A percentile compares a stretch with the other conserved stretches of the same genome.
Evolutionary conservation across 2,329 filamentous ascomycete species (phyloP).

Genomic region (Aspergillus sp.): DNA sequence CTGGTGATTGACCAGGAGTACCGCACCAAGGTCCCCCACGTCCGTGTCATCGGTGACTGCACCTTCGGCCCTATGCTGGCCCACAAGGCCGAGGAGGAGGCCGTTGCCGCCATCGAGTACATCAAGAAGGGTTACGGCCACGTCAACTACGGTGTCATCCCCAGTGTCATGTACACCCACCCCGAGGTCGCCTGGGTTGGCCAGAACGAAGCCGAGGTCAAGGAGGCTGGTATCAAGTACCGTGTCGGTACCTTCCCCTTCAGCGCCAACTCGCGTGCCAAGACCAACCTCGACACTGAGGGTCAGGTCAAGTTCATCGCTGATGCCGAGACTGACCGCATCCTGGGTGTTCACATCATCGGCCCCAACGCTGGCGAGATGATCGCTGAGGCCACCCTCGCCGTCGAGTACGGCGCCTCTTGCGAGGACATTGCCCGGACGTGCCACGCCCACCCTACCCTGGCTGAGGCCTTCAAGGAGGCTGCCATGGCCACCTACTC

Average conservation of each 20-base stretch:
- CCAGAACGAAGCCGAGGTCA: constrained; percentile 93
- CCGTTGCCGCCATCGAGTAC: constrained; percentile 89
- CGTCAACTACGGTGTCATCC: constrained; percentile 98
- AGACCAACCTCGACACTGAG: constrained; percentile 96
- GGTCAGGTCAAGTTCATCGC: constrained; percentile 96
- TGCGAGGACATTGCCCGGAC: constrained; percentile 93
- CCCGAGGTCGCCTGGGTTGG: constrained; percentile 98
- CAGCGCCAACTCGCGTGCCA: constrained; percentile 94
- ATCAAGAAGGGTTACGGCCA: constrained; percentile 97
- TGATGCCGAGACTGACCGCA: constrained; percentile 92
- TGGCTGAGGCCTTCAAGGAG: constrained; percentile 98
- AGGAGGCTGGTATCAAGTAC: constrained; percentile 85
- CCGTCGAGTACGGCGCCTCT: constrained; percentile 92
- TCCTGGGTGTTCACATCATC: constrained; percentile 94
- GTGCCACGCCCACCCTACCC: constrained; percentile 92
- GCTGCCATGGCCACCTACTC: constrained; percentile 96
- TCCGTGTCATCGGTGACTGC: constrained; percentile 91
- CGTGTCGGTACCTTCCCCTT: constrained; percentile 93
- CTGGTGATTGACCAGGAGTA: constrained; percentile 98
- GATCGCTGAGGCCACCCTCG: constrained; percentile 95
- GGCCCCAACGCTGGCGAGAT: constrained; percentile 96
- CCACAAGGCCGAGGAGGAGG: constrained; percentile 99
- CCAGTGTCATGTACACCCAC: constrained; percentile 99
- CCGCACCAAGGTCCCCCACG: constrained; percentile 95
- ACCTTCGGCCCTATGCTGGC: constrained; percentile 99